Percentiles rank a stretch among this genome's conserved stretches.
Evolutionary conservation across 306 rosid species (phyloP).

Genomic region (Acacia melanoxylon): DNA sequence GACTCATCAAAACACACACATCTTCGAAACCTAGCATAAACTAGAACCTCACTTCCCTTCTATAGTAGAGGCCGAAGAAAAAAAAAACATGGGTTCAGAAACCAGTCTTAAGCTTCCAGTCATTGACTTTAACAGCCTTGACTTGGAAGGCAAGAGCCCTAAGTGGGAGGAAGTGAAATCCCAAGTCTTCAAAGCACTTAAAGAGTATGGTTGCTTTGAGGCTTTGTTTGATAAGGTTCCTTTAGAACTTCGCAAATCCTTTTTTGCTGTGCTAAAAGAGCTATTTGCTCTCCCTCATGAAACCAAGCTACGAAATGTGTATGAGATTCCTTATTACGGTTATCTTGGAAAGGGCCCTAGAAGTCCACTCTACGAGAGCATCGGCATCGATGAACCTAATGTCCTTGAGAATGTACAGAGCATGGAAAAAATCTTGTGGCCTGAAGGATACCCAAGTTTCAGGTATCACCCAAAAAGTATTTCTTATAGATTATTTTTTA

Average conservation of each 20-base stretch:
- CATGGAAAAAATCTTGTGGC: slow-evolving; percentile 26
- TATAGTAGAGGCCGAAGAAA: neutral
- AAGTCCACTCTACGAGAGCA: slow-evolving; percentile 65
- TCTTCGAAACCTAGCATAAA: neutral
- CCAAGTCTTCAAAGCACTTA: neutral
- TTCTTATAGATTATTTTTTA: neutral
- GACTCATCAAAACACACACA: neutral
- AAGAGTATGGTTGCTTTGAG: slow-evolving; percentile 75
- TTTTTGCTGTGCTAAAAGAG: slow-evolving; percentile 45
- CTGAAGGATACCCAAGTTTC: slow-evolving; percentile 42
- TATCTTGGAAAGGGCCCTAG: neutral
- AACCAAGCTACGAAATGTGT: slow-evolving; percentile 58
- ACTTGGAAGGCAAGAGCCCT: neutral
- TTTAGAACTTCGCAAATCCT: slow-evolving; percentile 38
- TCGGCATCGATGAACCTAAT: slow-evolving; percentile 61
- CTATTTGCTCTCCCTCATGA: slow-evolving; percentile 73
- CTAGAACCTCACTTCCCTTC: neutral
- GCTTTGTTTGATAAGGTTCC: slow-evolving; percentile 56
- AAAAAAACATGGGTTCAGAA: neutral
- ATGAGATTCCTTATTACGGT: slow-evolving; percentile 64
- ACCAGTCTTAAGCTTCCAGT: neutral
- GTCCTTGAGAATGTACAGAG: slow-evolving; percentile 40
- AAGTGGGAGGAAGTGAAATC: slow-evolving; percentile 1
- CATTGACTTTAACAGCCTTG: neutral
- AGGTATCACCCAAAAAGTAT: slow-evolving; percentile 28